Base-by-base conservation (phyloP, 1,284 basidiomycete species). In the Vanrija sp. region DNA sequence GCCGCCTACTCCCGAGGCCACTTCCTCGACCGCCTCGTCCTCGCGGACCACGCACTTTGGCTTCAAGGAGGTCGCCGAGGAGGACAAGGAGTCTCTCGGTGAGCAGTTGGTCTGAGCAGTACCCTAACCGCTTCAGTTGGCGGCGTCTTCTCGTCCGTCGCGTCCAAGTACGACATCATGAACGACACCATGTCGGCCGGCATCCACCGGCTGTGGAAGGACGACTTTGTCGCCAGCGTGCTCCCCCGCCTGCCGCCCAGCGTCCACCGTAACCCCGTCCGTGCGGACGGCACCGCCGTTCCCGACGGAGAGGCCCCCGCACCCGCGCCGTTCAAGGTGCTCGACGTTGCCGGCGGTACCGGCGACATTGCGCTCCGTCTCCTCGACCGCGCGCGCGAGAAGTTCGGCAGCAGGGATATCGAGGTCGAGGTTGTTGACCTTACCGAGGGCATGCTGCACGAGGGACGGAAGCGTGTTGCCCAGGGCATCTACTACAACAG, bases 131-230 rank as follows among this genome's bases (percentile, higher is more conserved):
- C 8, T 18, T 18, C 45, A 73, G 95, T 99, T 54, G 90, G 89
- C 63, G 82, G 83, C 59, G 94, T 99, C 51, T 99, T 99, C 78
- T 87, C 90, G 65, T 95, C 90, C 5, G 95, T 99, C 51, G 93
- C 96, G 41, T 89, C 89, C 39, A 90, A 85, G 50, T 99, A 98
- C 77, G 95, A 98, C 76, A 75, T 98, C 41, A 97, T 98, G 94
- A 99, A 99, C 80, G 96, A 98, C 72, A 91, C 93, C 23, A 91
- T 95, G 79, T 98, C 95, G 6, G 78, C 98, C 55, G 96, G 96
- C 31, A 87, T 98, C 23, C 96, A 98, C 72, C 83, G 96, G 43
- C 78, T 98, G 24, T 99, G 96, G 96, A 99, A 98, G 78, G 93
- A 98, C 75, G 83, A 85, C 41, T 93, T 91, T 72, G 88, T 99